Base-by-base conservation (phyloP, 2,329 filamentous ascomycete species). In the Fusarium musae region DNA sequence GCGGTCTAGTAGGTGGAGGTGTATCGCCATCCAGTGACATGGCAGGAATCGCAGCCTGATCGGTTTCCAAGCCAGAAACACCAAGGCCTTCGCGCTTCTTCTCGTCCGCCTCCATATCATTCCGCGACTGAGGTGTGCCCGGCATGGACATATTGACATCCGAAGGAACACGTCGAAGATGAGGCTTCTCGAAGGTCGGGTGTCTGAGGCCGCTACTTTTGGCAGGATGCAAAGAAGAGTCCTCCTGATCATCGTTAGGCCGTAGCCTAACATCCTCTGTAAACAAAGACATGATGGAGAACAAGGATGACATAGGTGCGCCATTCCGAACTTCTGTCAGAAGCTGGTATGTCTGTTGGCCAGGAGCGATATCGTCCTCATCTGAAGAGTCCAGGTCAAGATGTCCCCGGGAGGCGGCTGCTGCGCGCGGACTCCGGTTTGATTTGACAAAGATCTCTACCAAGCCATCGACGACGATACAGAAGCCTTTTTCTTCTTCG, bases 371-470 rank as follows among this genome's bases (percentile, higher is more conserved):
- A 34, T 92, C 92, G n/a, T 94, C 92, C n/a, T 93, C 92, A 67
- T 88, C 88, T 8, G 89, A 89, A 59, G 84, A 80, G 79, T 84
- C 79, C 42, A 80, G 42, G 34, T 76, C 78, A 21, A 78, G 75
- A 19, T 67, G 68, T 13, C 77, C 76, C 53, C 68, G 68, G 47
- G 73, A 73, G 6, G 72, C 72, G 6, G 69, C 73, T 11, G 78
- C 71, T 16, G 82, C 83, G 50, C 81, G 82, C 60, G 85, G 84
- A 59, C 87, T 85, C 44, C 88, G 87, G 47, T 92, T 91, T 4
- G 96, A 98, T 81, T 98, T 98, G 81, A 99, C 96, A 80, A 98
- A 99, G 61, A 99, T 98, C 81, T 99, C 95, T 2, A 99, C 95
- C 34, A 97, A 83, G 4, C 96, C 96, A 82, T 99, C 96, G 6